phyloP scores from a whole-genome alignment of 2,329 filamentous ascomycete genomes.

The Neurospora sp. region DNA sequence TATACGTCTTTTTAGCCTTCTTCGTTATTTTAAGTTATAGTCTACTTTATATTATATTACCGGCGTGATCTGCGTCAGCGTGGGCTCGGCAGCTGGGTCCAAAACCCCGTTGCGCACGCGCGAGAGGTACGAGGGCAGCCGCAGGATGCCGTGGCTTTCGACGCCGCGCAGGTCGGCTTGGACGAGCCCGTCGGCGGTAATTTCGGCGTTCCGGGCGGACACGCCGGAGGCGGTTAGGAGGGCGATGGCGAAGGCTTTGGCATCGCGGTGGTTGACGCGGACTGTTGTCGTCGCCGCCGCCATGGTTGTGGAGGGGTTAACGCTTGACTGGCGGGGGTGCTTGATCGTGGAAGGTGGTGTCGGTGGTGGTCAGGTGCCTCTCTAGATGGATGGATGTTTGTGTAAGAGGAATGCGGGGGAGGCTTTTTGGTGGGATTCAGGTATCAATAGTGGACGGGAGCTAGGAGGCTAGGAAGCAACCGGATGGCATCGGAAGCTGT shows the following conservation, averaged over 20 bases:
- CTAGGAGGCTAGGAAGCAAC: background rate
- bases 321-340: background rate
- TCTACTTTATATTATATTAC: constrained; percentile 19
- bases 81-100: constrained; percentile 48
- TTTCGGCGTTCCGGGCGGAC: constrained; percentile 44
- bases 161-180: constrained; percentile 69
- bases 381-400: background rate
- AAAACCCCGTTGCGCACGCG: constrained; percentile 63
- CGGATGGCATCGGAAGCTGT: background rate
- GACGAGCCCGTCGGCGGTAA: constrained; percentile 59
- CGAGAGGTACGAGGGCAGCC: constrained; percentile 68
- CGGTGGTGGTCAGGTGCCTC: background rate
- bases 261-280: constrained; percentile 16
- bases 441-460: background rate
- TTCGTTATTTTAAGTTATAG: no score
- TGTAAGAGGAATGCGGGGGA: background rate
- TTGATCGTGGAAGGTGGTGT: background rate
- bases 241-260: constrained; percentile 35
- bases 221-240: constrained; percentile 55
- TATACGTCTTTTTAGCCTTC: no score
- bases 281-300: background rate
- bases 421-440: background rate
- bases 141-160: constrained; percentile 70
- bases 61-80: constrained; percentile 53
- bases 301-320: background rate